phyloP scores from a whole-genome alignment of 345 rosid genomes.

The Nephelium lappaceum region DNA sequence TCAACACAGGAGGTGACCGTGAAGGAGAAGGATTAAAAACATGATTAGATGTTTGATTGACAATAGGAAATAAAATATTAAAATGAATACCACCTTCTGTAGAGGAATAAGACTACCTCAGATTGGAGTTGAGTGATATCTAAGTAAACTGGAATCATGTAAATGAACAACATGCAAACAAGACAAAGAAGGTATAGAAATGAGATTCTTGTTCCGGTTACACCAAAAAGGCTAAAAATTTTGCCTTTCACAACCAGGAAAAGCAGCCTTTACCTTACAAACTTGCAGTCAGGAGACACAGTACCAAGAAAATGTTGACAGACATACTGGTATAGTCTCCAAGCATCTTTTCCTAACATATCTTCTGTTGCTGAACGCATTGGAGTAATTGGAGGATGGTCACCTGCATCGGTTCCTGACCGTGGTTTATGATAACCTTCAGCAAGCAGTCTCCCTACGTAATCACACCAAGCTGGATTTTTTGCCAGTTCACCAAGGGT shows the following conservation, averaged over 20 bases:
- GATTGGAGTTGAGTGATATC: too few relatives aligned
- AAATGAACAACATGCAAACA: neutral
- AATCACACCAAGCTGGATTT: constrained; percentile 61
- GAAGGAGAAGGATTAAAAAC: neutral
- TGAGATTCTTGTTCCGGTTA: neutral
- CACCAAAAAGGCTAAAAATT: neutral
- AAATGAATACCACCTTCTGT: neutral
- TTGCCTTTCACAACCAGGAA: neutral
- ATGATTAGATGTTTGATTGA: neutral
- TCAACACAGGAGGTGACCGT: neutral
- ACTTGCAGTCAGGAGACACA: constrained; percentile 91
- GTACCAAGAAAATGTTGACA: constrained; percentile 96
- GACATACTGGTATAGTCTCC: constrained; percentile 90
- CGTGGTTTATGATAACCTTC: constrained; percentile 72
- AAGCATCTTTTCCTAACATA: constrained; percentile 77
- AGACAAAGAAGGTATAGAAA: neutral
- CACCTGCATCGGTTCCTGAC: constrained; percentile 90
- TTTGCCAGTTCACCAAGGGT: constrained; percentile 65
- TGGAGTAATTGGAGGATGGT: constrained; percentile 98
- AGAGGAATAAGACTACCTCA: too few relatives aligned
- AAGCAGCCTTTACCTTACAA: constrained; percentile 50
- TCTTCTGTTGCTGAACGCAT: constrained; percentile 76
- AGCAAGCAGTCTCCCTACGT: constrained; percentile 56
- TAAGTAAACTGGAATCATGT: neutral
- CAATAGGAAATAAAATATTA: neutral